phyloP scores from a whole-genome alignment of 805 yeast species.

The Pichia rugopelliculosa region DNA sequence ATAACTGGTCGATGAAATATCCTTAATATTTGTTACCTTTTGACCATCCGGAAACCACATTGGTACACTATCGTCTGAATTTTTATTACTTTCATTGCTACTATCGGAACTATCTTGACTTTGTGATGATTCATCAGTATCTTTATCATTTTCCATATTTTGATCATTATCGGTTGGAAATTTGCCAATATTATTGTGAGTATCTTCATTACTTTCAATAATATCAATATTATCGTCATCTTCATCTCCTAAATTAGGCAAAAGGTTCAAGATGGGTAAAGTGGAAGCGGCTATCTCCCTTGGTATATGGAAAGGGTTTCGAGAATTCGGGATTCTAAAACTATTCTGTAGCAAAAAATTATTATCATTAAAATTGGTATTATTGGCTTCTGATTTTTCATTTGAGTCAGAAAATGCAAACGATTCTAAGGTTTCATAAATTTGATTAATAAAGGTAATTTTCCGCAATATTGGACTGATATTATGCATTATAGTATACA shows the following conservation, averaged over 20 bases:
- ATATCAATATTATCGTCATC: neutral
- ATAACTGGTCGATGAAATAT: conserved; percentile 29
- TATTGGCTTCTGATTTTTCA: neutral
- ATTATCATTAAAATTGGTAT: neutral
- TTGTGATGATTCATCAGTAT: neutral
- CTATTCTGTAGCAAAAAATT: neutral
- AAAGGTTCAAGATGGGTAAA: conserved; percentile 3
- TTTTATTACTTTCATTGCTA: neutral
- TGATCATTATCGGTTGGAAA: neutral
- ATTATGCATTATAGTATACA: conserved; percentile 26
- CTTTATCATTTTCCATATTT: neutral
- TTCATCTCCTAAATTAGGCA: neutral
- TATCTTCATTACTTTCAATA: neutral
- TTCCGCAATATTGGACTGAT: conserved; percentile 21
- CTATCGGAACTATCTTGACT: neutral
- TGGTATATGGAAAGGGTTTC: conserved; percentile 7
- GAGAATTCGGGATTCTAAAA: neutral
- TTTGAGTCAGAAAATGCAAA: conserved; percentile 3
- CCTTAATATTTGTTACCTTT: conserved; percentile 26
- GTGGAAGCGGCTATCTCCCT: conserved; percentile 3
- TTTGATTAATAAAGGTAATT: conserved; percentile 6
- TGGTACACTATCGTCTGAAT: conserved; percentile 12
- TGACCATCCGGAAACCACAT: conserved; percentile 29
- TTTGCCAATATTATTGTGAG: neutral
- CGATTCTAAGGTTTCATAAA: conserved; percentile 6